Evolutionary conservation across 139 green algal species (phyloP), one percentile per base, ranked within the genome.

Genomic region (Pseudopediastrum boryanum): DNA sequence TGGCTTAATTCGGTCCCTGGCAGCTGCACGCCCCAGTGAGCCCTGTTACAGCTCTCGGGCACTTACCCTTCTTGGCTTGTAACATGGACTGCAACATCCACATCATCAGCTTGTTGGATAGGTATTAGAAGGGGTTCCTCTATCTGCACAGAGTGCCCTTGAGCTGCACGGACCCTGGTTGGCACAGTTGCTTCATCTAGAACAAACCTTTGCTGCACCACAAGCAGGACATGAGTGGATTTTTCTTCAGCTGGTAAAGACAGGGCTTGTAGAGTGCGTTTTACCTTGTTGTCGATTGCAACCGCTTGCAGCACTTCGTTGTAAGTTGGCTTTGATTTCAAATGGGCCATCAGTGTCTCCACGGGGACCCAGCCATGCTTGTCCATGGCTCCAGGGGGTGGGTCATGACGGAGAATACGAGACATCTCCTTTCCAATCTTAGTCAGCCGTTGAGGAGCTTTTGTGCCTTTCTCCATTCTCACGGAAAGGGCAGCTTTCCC

Each of bases 81-180:
- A 0, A 89, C 77, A 64, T 92, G 88, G 35, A 92, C 59, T 13
- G 84, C 77, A 66, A 73, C 61, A 0, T 82, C 81, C 1, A 90
- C 67, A 10, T 31, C 4, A 13, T 13, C 21, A 0, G 81, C 69
- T 1, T 88, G 82, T 23, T 59, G 65, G 2, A 92, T 81, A 21
- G 80, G 51, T 6, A 84, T 41, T 10, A 92, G 75, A 21, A 89
- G 41, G 10, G 88, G 85, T 4, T 72, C 71, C n/a, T 85, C 77
- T n/a, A 92, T 66, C 65, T 86, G 51, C 3, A 92, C 56, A 5
- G 75, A 80, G 44, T 92, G 88, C 19, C 88, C 88, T 54, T 92
- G 88, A 0, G 88, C 85, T 36, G 88, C 88, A 13, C 88, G 78
- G 3, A 92, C 88, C 1, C 86, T 50, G 0, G 86, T 74, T 29